Base-by-base conservation (phyloP, 2,329 filamentous ascomycete genomes). In the Alternaria conjuncta region DNA sequence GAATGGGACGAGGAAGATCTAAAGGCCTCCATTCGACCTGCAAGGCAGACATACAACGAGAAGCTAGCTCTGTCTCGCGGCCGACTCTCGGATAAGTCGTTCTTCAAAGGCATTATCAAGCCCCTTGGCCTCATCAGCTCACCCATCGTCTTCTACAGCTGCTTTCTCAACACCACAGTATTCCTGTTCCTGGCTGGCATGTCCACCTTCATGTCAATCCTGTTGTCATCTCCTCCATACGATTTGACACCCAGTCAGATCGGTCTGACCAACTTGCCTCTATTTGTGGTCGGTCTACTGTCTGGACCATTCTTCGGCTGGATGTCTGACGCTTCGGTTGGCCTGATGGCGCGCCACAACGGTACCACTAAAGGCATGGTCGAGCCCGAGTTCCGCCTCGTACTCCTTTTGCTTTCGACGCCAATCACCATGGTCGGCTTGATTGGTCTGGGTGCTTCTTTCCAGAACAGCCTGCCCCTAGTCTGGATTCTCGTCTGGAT, bases 381-480 rank as follows among this genome's bases (percentile, higher is more conserved):
- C 11, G 65, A 68, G 46, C 63, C 65, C 6, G 65, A 68, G 21
- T 68, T 68, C 57, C 63, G 65, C 23, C 60, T 68, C 7, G 57
- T 65, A 3, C 63, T 66, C 13, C 60, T 68, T 12, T 10, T 68
- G 7, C 6, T 68, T 21, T 20, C 65, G 9, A 61, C 57, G 1
- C 63, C 60, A 7, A 53, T 68, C 20, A 61, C 60, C 43, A 66
- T 65, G 55, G 41, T 55, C 8, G 65, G 63, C 7, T 54, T 68
- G 4, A 23, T 68, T 13, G 60, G 65, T 18, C 20, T 68, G 10
- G 65, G 65, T 2, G 18, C 28, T 11, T 46, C 63, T 10, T 63
- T 68, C 50, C 32, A 63, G 13, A 56, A 63, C 23, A 49, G 25
- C 3, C 54, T 66, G 3, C 36, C 47, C 15, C 45, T 68, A 3